Conservation (phyloP, 495 filamentous ascomycete genomes). For the Trichoderma virens region DNA sequence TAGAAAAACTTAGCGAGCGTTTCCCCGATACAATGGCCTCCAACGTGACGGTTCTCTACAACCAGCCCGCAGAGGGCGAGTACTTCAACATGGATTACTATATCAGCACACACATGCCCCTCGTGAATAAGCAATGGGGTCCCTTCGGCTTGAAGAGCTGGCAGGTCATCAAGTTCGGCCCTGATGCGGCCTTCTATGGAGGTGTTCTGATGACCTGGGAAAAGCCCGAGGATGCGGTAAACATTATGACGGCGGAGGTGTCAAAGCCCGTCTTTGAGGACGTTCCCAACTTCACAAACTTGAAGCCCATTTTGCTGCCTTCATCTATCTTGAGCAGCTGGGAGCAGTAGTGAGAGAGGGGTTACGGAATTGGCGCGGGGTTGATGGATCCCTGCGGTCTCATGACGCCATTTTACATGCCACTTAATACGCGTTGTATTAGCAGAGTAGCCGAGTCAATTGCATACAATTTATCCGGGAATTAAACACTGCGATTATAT, state of each 20-base stretch:
- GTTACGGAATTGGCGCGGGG: not conserved
- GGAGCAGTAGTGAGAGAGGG: not conserved
- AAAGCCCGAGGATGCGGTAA: not conserved
- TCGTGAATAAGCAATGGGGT: not conserved
- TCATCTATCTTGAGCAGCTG: not conserved
- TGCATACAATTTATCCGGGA: not conserved
- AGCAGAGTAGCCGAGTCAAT: not conserved
- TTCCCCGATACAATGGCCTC: constrained; percentile 8
- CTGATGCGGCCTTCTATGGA: not conserved
- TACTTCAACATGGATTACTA: constrained; percentile 6
- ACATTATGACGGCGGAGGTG: not conserved
- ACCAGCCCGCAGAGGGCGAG: not conserved
- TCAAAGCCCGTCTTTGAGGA: not conserved
- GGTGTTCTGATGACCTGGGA: not conserved
- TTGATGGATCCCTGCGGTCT: not conserved
- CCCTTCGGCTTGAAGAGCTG: not conserved
- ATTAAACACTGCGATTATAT: no score
- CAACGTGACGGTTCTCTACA: not conserved
- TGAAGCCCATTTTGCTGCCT: not conserved
- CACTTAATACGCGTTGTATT: not conserved
- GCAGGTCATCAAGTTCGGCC: constrained; percentile 3
- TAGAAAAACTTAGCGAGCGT: not conserved
- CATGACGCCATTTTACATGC: not conserved
- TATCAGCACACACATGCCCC: constrained; percentile 8
- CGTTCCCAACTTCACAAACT: not conserved